Base-by-base conservation (phyloP, 2,329 filamentous ascomycete species). In the Geosmithia flava region DNA sequence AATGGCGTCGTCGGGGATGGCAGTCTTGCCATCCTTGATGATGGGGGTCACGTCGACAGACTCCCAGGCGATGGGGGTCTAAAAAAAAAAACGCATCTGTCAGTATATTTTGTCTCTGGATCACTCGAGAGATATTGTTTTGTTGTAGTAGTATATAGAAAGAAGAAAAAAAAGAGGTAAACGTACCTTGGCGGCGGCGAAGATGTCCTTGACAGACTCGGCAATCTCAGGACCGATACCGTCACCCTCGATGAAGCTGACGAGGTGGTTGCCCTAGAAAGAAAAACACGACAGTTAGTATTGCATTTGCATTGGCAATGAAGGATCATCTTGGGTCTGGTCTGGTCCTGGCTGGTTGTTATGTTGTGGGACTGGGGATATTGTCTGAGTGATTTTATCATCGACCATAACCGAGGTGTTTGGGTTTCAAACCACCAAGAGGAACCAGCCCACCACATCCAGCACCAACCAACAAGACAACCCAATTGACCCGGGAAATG, bases 141-240 rank as follows among this genome's bases (percentile, higher is more conserved):
- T n/a, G n/a, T n/a, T n/a, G n/a, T n/a, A n/a, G n/a, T n/a, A n/a
- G n/a, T 48, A 54, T 64, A 27, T 56, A 65, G 58, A 15, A 37
- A 20, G 47, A 47, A 48, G 45, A 47, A 46, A 49, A 42, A 20
- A 19, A 19, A 11, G n/a, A 2, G 13, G 13, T 37, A 11, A 50
- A 67, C 73, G 53, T 73, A 95, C 91, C 69, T 94, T 87, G 61
- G 93, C 93, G 60, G 93, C 93, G 61, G 82, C 78, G 74, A 96
- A 98, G 71, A 98, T 98, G 69, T 96, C 87, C 81, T 97, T 98
- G 64, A 98, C 90, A 46, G 93, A 94, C 71, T 95, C 83, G 56
- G 93, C 83, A 65, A 98, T 98, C 74, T 98, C 91, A 55, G 93
- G 93, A 53, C 93, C 93, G 67, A 98, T 98, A 67, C 93, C 93